Percentiles rank a stretch among this genome's conserved stretches.
These are phyloP conservation scores for Wickerhamomyces alni DNA, from an alignment of 805 yeast genomes.

Conservation along the genomic window DNA sequence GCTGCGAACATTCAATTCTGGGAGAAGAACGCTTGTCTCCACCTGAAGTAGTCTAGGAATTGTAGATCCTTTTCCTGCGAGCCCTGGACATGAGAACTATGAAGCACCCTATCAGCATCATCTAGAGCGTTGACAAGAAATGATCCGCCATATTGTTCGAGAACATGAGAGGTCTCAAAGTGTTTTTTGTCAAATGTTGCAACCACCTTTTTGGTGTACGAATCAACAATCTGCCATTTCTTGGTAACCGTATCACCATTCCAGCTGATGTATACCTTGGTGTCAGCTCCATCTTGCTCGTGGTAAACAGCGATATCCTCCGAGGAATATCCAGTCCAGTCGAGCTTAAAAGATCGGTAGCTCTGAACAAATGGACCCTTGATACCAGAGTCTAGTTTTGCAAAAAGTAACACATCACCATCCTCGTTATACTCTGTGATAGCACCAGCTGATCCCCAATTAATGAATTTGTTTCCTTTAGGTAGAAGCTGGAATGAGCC, in stretches of 20 bases:
- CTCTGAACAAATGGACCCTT: constrained; percentile 25
- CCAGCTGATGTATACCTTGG: constrained; percentile 29
- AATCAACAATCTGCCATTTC: constrained; percentile 24
- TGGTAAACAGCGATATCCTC: constrained; percentile 26
- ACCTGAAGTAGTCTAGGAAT: constrained; percentile 1
- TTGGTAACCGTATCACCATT: constrained; percentile 33
- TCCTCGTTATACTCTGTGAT: constrained; percentile 28
- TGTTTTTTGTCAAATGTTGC: constrained; percentile 23
- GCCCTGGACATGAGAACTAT: background rate
- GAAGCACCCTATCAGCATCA: background rate
- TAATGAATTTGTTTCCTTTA: constrained; percentile 29
- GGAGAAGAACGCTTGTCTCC: constrained; percentile 1
- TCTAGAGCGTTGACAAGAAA: constrained; percentile 3
- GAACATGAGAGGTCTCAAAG: constrained; percentile 23
- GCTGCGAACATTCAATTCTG: too few relatives aligned
- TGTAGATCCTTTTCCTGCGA: background rate
- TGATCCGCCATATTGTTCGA: background rate
- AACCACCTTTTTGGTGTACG: constrained; percentile 6
- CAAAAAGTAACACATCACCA: constrained; percentile 28
- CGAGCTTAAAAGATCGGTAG: constrained; percentile 31
- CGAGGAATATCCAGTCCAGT: constrained; percentile 30
- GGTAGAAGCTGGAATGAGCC: constrained; percentile 24
- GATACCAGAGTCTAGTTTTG: constrained; percentile 27
- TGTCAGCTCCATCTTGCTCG: constrained; percentile 13
- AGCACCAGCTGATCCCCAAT: constrained; percentile 35